Evolutionary conservation across 148 eudicot genomes (phyloP).

Genomic region (Beta vulgaris): DNA sequence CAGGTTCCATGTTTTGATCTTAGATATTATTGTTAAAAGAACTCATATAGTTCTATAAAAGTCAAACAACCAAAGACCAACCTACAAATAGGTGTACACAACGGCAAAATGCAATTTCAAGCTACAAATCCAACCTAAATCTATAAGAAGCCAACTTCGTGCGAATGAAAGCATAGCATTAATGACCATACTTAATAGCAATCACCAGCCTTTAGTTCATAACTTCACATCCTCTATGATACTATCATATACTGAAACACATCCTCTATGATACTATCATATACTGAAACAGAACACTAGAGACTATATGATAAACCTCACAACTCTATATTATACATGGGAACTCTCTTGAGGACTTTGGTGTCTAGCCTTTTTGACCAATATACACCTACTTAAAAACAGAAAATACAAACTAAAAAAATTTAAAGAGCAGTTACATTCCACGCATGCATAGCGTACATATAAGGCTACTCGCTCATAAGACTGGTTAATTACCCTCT

Average conservation of each 20-base stretch:
- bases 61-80: background rate
- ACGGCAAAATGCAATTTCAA: background rate
- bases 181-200: background rate
- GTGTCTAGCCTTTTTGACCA: too few relatives aligned
- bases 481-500: background rate
- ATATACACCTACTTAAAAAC: too few relatives aligned
- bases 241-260: background rate
- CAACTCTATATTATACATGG: too few relatives aligned
- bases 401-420: too few relatives aligned
- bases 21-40: background rate
- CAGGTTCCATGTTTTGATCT: background rate
- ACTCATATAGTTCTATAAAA: background rate
- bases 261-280: background rate
- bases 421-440: too few relatives aligned
- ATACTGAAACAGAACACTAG: background rate
- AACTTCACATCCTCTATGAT: background rate
- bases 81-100: background rate
- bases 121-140: background rate
- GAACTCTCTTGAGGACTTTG: too few relatives aligned
- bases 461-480: too few relatives aligned
- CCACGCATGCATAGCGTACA: too few relatives aligned
- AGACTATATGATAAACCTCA: too few relatives aligned
- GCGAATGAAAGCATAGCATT: background rate
- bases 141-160: background rate
- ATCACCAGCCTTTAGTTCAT: background rate